phyloP scores from a whole-genome alignment of 2,329 filamentous ascomycete species.

The Pyrenochaeta sp. region DNA sequence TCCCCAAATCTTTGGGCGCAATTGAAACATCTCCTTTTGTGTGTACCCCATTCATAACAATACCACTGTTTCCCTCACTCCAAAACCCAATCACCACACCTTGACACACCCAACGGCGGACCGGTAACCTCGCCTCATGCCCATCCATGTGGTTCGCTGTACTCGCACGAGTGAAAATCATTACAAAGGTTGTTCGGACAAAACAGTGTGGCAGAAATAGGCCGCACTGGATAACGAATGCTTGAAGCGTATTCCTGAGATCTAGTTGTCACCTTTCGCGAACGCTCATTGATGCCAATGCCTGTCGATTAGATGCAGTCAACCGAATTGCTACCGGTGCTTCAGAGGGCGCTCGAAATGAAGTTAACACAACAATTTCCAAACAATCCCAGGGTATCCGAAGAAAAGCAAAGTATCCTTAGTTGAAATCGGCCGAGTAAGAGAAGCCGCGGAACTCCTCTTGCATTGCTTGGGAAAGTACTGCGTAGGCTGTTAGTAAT shows the following conservation, averaged over 20 bases:
- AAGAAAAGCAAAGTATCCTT: conserved; percentile 26
- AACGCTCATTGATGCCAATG: background rate
- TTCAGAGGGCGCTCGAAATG: background rate
- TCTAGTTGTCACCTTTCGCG: background rate
- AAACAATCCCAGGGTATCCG: conserved; percentile 5
- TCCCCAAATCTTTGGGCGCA: background rate
- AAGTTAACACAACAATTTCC: background rate
- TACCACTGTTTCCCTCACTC: background rate
- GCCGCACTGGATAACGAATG: background rate
- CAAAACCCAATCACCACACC: conserved; percentile 2
- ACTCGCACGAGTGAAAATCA: background rate
- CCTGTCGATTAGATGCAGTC: background rate
- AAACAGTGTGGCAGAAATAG: background rate
- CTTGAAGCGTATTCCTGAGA: background rate
- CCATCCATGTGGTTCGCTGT: background rate
- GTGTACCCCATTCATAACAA: background rate
- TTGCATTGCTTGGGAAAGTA: conserved; percentile 97
- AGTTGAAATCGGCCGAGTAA: conserved; percentile 89
- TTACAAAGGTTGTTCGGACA: background rate
- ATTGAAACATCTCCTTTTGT: background rate
- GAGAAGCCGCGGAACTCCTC: conserved; percentile 99
- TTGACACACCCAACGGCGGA: background rate
- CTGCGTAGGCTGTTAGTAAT: conserved; percentile 57
- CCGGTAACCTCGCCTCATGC: background rate
- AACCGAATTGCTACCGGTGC: background rate